Evolutionary conservation across 768 basidiomycete genomes (phyloP).

Genomic region (Tylopilus subfusipes): DNA sequence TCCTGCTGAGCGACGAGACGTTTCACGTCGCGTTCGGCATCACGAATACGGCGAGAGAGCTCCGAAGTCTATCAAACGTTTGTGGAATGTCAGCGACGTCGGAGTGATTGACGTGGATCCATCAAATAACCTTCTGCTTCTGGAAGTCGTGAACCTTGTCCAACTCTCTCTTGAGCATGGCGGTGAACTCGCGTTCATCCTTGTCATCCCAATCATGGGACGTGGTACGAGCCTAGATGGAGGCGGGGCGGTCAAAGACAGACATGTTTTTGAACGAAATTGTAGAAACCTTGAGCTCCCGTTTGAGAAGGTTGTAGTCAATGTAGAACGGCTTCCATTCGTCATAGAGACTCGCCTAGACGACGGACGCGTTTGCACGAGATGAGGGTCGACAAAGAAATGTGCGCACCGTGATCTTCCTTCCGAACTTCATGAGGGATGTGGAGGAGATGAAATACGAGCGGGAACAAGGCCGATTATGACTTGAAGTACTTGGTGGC

Average conservation of each 20-base stretch:
- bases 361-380: background rate
- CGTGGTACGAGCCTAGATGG: slow-evolving; percentile 47
- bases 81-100: background rate
- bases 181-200: slow-evolving; percentile 82
- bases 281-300: slow-evolving; percentile 72
- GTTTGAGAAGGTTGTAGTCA: slow-evolving; percentile 85
- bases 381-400: background rate
- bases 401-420: slow-evolving; percentile 61
- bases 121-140: slow-evolving; percentile 64
- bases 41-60: slow-evolving; percentile 73
- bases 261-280: background rate
- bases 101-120: background rate
- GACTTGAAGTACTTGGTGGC: too few species aligned
- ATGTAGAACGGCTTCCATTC: slow-evolving; percentile 93
- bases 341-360: slow-evolving; percentile 75
- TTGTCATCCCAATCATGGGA: slow-evolving; percentile 62
- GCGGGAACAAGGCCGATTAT: background rate
- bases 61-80: slow-evolving; percentile 60
- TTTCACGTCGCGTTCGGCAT: slow-evolving; percentile 79
- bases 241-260: background rate
- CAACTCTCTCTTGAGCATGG: slow-evolving; percentile 77
- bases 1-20: slow-evolving; percentile 64
- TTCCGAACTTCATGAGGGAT: slow-evolving; percentile 71
- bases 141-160: slow-evolving; percentile 96
- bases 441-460: background rate